Base-by-base conservation (phyloP, 306 rosid genomes). In the Lathyrus aphaca region DNA sequence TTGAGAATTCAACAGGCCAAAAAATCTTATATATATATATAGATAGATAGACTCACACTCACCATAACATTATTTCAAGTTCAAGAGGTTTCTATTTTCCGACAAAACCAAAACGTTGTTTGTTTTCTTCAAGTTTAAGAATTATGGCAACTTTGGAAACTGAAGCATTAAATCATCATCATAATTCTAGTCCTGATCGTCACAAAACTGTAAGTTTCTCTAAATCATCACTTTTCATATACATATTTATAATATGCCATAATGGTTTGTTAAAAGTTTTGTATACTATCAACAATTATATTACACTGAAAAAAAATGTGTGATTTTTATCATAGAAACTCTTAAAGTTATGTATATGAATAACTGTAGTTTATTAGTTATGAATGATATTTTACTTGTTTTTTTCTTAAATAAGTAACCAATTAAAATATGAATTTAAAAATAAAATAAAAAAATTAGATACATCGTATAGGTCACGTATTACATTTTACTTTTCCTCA, bases 101-200 rank as follows among this genome's bases (percentile, higher is more conserved):
- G 10, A 18, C 11, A 50, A 44, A 66, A 21, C 54, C 13, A 40
- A 8, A 32, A 51, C 39, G 2, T 21, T 43, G 2, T 42, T 59
- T 66, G 30, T 40, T 39, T 13, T 39, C 35, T 32, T 35, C 10
- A 42, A 13, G 13, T 42, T 42, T 42, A 4, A 4, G 13, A 59
- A 19, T 2, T 62, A 81, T 81, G 85, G 71, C 10, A 63, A 63
- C 64, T 27, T 11, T 73, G 64, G 77, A 42, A 56, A 63, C 43
- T 55, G 67, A 73, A 68, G 16, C 72, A 32, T 40, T 77, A 13
- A 76, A 25, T 48, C 64, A 64, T 50, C 17, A 16, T 48, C 56
- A 13, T 46, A 62, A 60, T 42, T 5, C 57, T 17, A 68, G 12
- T 49, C 53, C 30, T 18, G 2, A 17, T 50, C 69, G 12, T 21